Evolutionary conservation across 306 rosid genomes (phyloP).

Genomic region (Quercus wislizeni): DNA sequence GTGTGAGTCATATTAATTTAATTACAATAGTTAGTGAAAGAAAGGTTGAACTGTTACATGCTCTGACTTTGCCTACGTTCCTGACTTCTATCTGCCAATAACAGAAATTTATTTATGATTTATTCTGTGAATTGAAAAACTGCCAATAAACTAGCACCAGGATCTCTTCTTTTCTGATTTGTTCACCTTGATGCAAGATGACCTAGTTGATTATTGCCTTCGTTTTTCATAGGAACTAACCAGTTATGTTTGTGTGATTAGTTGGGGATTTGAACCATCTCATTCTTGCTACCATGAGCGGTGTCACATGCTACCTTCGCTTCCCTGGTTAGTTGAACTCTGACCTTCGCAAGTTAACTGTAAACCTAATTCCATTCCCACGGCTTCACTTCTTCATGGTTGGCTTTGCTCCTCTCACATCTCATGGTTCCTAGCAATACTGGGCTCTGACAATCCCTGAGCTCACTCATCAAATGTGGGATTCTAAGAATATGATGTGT

Average conservation of each 20-base stretch:
- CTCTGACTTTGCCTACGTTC: not conserved
- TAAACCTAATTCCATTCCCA: constrained; percentile 62
- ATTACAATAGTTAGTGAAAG: not conserved
- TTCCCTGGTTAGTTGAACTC: constrained; percentile 64
- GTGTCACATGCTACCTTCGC: constrained; percentile 56
- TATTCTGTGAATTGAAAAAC: not conserved
- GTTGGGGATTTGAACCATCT: constrained; percentile 61
- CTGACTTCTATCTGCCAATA: not conserved
- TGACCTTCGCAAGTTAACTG: constrained; percentile 50
- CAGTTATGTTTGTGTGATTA: constrained; percentile 15
- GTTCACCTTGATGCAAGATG: not conserved
- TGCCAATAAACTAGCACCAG: not conserved
- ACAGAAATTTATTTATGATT: not conserved
- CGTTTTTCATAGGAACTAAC: not conserved
- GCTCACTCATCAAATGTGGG: constrained; percentile 64
- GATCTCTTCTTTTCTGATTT: not conserved
- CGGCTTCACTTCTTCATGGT: constrained; percentile 63
- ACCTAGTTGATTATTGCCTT: not conserved
- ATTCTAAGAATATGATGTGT: constrained; percentile 57
- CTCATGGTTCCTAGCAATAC: constrained; percentile 58
- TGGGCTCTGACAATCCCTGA: constrained; percentile 53
- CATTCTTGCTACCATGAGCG: constrained; percentile 59
- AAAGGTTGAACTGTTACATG: not conserved
- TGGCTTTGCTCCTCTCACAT: constrained; percentile 61
- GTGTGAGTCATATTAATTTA: not conserved